phyloP scores from a whole-genome alignment of 352 stramenopile species.

The Pythium phragmitis region DNA sequence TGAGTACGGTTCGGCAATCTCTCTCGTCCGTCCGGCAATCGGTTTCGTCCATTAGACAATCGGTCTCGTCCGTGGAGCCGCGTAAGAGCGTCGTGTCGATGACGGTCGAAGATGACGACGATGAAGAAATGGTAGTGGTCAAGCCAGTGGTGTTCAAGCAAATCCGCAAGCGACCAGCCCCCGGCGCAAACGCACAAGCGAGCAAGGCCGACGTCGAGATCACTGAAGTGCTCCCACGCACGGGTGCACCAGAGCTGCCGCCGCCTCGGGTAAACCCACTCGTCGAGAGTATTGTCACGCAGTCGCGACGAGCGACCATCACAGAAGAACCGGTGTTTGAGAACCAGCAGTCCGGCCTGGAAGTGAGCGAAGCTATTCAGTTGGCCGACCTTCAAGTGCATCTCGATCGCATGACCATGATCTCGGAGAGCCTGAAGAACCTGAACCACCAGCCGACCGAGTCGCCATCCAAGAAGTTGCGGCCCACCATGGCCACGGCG shows the following conservation, averaged over 20 bases:
- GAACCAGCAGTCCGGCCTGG: not conserved
- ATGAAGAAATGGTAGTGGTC: constrained; percentile 28
- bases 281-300: constrained; percentile 25
- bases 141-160: constrained; percentile 24
- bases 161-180: constrained; percentile 16
- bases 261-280: constrained; percentile 15
- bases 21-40: too few relatives aligned
- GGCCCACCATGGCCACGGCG: constrained; percentile 32
- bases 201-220: constrained; percentile 7
- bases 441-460: constrained; percentile 35
- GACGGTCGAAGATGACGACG: constrained; percentile 11
- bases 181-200: not conserved
- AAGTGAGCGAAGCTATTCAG: constrained; percentile 34
- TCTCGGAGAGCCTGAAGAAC: constrained; percentile 58
- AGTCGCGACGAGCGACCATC: constrained; percentile 26
- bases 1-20: too few relatives aligned
- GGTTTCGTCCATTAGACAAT: constrained; percentile 8
- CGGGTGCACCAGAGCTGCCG: constrained; percentile 5
- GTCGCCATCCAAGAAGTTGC: constrained; percentile 42
- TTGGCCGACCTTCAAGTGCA: constrained; percentile 67
- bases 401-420: constrained; percentile 74
- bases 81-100: constrained; percentile 25
- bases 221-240: not conserved
- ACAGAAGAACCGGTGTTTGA: constrained; percentile 17
- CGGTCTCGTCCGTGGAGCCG: constrained; percentile 12